A percentile compares a stretch with the other conserved stretches of the same genome.
Evolutionary conservation across 106 monocot species (phyloP).

Genomic region (Dioscorea zingiberensis): DNA sequence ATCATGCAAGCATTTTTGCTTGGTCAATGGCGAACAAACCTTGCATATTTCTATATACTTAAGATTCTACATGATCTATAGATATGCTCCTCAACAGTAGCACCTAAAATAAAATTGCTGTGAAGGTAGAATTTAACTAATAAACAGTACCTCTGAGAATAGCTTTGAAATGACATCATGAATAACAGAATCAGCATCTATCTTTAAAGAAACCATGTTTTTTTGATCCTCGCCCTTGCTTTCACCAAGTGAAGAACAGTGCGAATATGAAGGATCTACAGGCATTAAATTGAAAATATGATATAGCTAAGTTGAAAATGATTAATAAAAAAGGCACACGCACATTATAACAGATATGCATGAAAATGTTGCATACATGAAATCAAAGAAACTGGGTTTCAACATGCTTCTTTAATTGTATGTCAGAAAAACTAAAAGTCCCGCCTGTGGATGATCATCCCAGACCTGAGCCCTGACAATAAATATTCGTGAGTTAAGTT

Average conservation of each 20-base stretch:
- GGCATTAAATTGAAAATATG: neutral
- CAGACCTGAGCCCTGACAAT: neutral
- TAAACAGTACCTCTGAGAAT: slow-evolving; percentile 52
- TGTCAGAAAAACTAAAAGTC: neutral
- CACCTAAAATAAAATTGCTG: too few species aligned
- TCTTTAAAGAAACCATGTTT: slow-evolving; percentile 20
- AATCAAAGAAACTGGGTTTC: neutral
- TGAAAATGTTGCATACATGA: neutral
- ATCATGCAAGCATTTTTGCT: too few species aligned
- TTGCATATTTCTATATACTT: too few species aligned
- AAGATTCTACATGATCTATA: too few species aligned
- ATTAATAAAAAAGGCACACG: too few species aligned
- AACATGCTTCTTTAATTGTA: too few species aligned
- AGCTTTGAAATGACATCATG: slow-evolving; percentile 39
- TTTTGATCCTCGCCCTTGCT: slow-evolving; percentile 18
- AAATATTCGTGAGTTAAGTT: neutral
- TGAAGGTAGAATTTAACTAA: too few species aligned
- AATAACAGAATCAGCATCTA: slow-evolving; percentile 42
- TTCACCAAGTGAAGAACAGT: slow-evolving; percentile 15
- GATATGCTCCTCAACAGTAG: too few species aligned
- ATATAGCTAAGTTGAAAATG: neutral
- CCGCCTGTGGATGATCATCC: neutral
- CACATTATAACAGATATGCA: neutral
- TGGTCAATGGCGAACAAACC: too few species aligned
- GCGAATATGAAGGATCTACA: slow-evolving; percentile 65